These are phyloP conservation scores for Arctostaphylos glauca DNA, from an alignment of 148 eudicot species.

Conservation along the genomic window DNA sequence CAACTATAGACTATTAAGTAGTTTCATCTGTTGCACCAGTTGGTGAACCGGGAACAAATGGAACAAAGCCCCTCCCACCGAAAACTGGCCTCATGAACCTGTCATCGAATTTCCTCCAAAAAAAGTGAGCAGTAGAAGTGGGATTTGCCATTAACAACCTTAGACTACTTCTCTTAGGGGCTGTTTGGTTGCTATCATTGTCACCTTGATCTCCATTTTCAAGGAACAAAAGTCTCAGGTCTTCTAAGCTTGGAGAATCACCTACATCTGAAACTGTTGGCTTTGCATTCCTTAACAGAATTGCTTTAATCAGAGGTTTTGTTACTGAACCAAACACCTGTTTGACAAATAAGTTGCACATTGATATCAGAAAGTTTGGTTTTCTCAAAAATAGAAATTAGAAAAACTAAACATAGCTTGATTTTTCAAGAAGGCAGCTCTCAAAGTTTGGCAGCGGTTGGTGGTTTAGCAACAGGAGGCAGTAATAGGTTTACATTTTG, in stretches of 20 bases:
- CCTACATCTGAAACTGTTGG: conserved; percentile 36
- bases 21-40: conserved; percentile 45
- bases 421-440: neutral
- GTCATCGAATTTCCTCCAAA: conserved; percentile 94
- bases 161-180: conserved; percentile 29
- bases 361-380: neutral
- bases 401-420: neutral
- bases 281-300: conserved; percentile 35
- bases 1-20: neutral
- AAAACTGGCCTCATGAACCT: conserved; percentile 92
- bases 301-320: conserved; percentile 51
- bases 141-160: conserved; percentile 60
- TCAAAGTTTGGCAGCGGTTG: neutral
- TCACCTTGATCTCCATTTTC: conserved; percentile 32
- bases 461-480: neutral
- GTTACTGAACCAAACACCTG: conserved; percentile 69
- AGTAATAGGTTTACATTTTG: neutral
- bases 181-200: conserved; percentile 14
- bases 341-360: neutral
- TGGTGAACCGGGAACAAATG: conserved; percentile 77
- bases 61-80: conserved; percentile 92
- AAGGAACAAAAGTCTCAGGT: conserved; percentile 40
- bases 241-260: conserved; percentile 58
- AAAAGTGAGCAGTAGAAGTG: conserved; percentile 59
- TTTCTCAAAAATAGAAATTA: neutral